These are phyloP conservation scores for Dipodascus geniculatus DNA, from an alignment of 805 yeast genomes.

Conservation along the genomic window DNA sequence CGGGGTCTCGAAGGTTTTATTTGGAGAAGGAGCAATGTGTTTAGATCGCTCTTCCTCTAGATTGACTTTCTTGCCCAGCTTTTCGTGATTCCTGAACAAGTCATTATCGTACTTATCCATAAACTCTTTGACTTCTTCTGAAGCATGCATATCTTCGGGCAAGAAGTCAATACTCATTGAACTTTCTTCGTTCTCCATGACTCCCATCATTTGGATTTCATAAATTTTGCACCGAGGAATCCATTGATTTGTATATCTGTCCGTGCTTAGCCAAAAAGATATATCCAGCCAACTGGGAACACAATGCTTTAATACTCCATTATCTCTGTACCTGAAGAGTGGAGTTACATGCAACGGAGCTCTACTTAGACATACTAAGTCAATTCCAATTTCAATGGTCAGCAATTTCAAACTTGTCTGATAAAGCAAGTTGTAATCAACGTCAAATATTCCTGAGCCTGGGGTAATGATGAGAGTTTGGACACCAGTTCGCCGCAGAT, in stretches of 20 bases:
- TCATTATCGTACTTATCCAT: constrained; percentile 60
- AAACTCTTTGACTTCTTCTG: constrained; percentile 26
- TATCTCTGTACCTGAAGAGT: constrained; percentile 47
- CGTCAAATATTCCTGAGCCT: constrained; percentile 89
- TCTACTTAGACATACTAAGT: constrained; percentile 75
- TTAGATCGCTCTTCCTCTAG: background rate
- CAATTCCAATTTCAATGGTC: constrained; percentile 75
- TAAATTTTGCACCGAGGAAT: constrained; percentile 90
- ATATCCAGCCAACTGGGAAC: constrained; percentile 95
- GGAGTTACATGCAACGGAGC: constrained; percentile 94
- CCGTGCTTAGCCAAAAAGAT: constrained; percentile 69
- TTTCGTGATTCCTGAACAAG: constrained; percentile 29
- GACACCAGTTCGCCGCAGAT: constrained; percentile 79
- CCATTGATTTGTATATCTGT: constrained; percentile 44
- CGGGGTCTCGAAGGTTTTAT: background rate
- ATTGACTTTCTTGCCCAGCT: background rate
- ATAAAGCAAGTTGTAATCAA: constrained; percentile 64
- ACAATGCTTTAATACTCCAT: constrained; percentile 37
- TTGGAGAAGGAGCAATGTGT: background rate
- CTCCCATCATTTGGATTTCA: constrained; percentile 96
- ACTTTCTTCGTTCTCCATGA: constrained; percentile 81
- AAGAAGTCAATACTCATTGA: constrained; percentile 56
- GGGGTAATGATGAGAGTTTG: constrained; percentile 83
- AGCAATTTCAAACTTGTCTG: constrained; percentile 66
- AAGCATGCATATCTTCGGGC: constrained; percentile 20